Evolutionary conservation across 129 eudicot species (phyloP).

Genomic region (Oenanthe sinensis): DNA sequence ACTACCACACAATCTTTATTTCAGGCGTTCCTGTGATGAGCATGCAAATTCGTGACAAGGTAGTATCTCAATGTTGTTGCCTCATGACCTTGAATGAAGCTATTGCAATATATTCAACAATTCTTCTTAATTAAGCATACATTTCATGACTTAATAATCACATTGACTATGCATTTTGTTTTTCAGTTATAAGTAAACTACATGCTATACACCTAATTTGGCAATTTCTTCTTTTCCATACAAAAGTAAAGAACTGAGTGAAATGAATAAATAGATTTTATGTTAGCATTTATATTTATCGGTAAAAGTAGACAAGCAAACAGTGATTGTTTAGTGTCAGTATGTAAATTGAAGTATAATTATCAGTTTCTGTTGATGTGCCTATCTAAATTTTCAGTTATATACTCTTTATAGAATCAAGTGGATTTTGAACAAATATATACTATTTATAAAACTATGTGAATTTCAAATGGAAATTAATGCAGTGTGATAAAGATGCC

Average conservation of each 20-base stretch:
- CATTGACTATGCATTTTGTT: background rate
- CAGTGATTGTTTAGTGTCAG: background rate
- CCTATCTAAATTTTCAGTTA: background rate
- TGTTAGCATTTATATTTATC: background rate
- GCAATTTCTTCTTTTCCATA: background rate
- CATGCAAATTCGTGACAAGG: conserved; percentile 98
- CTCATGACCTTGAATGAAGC: background rate
- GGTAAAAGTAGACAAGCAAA: background rate
- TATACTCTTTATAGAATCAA: background rate
- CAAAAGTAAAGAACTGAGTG: background rate
- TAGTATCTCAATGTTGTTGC: conserved; percentile 14
- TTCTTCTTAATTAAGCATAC: background rate
- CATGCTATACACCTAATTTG: background rate
- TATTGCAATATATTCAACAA: background rate
- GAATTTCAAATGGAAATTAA: background rate
- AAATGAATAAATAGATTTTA: background rate
- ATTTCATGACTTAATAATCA: background rate
- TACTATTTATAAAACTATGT: background rate
- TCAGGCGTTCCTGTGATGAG: conserved; percentile 91
- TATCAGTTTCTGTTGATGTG: background rate
- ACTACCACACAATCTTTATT: conserved; percentile 77
- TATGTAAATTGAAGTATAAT: background rate
- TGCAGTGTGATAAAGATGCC: background rate
- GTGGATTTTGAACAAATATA: background rate
- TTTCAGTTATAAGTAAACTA: background rate